phyloP scores from a whole-genome alignment of 2,329 filamentous ascomycete genomes.

The Penicillium polonicum region DNA sequence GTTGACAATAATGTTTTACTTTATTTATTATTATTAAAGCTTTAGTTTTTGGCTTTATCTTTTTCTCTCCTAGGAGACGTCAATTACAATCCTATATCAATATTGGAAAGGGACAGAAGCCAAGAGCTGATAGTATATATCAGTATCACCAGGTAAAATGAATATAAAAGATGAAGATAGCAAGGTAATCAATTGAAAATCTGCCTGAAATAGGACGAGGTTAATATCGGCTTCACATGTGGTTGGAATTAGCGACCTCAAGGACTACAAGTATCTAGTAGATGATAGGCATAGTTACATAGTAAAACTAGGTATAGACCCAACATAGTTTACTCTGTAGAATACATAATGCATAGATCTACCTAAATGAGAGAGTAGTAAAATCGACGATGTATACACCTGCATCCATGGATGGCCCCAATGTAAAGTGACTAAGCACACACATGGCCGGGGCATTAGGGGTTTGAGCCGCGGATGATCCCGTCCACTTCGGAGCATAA shows the following conservation, averaged over 20 bases:
- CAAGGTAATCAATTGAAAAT: background rate
- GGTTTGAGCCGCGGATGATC: slow-evolving; percentile 18
- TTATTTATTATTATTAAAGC: background rate
- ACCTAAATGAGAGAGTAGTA: background rate
- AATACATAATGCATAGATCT: background rate
- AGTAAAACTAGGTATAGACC: background rate
- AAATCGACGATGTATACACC: background rate
- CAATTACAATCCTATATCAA: background rate
- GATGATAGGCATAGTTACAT: background rate
- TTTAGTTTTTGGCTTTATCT: background rate
- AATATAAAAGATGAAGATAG: background rate
- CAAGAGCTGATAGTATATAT: background rate
- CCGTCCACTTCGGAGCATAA: background rate
- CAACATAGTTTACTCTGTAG: too few species aligned
- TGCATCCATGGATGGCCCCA: background rate
- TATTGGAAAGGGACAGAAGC: background rate
- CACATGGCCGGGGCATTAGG: slow-evolving; percentile 20
- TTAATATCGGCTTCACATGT: background rate
- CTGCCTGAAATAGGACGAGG: background rate
- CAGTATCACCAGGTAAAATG: background rate
- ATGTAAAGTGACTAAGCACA: slow-evolving; percentile 22
- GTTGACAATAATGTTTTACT: background rate
- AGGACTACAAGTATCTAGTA: background rate
- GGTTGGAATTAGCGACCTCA: background rate
- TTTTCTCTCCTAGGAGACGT: background rate